These are phyloP conservation scores for Sporobolomyces pararoseus DNA, from an alignment of 768 basidiomycete genomes.

Conservation along the genomic window DNA sequence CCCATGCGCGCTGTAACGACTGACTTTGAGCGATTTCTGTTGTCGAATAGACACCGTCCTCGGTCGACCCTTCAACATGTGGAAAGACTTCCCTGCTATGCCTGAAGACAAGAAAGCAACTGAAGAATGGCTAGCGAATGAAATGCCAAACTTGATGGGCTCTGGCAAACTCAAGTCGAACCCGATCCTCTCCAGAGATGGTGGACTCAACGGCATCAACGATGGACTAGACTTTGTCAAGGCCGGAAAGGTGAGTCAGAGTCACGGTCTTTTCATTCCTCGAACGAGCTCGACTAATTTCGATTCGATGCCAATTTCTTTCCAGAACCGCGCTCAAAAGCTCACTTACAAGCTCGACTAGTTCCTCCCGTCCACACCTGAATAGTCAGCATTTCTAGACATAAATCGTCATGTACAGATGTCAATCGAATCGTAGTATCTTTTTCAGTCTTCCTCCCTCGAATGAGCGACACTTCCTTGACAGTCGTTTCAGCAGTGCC, in stretches of 20 bases:
- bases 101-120: conserved; percentile 16
- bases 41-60: conserved; percentile 23
- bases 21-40: neutral
- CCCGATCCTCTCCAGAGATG: conserved; percentile 23
- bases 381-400: too few relatives aligned
- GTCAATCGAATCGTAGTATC: too few relatives aligned
- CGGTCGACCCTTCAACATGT: conserved; percentile 21
- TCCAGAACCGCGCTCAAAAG: conserved; percentile 12
- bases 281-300: conserved; percentile 1
- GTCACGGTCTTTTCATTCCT: neutral
- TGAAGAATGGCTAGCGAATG: conserved; percentile 13
- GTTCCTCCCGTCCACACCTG: neutral
- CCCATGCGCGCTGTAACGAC: neutral
- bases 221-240: conserved; percentile 37
- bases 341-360: conserved; percentile 7
- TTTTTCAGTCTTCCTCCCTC: too few relatives aligned
- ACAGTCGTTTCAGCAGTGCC: too few relatives aligned
- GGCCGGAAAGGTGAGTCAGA: conserved; percentile 35
- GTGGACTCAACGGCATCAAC: conserved; percentile 29
- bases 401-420: too few relatives aligned
- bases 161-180: conserved; percentile 34
- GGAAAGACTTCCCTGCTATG: conserved; percentile 13
- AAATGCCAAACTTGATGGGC: conserved; percentile 22
- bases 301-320: too few relatives aligned
- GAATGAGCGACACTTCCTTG: too few relatives aligned